phyloP scores from a whole-genome alignment of 1,284 basidiomycete species.

The Leccinum discolor region DNA sequence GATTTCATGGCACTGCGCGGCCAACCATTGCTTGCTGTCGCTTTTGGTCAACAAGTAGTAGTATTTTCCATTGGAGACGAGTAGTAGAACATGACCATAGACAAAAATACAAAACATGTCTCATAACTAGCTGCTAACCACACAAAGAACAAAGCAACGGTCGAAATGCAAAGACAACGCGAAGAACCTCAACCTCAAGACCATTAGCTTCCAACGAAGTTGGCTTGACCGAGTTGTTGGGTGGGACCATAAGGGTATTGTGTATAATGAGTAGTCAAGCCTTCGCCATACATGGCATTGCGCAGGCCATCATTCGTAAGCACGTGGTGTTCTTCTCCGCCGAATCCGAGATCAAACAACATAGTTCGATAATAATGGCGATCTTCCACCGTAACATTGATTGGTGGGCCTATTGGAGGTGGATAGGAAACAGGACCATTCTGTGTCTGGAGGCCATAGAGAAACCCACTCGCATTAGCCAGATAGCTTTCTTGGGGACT shows the following conservation, averaged over 20 bases:
- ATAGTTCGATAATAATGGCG: slow-evolving; percentile 70
- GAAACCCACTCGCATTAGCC: slow-evolving; percentile 11
- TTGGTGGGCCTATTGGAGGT: slow-evolving; percentile 13
- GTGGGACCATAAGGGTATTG: slow-evolving; percentile 33
- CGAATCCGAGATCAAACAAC: slow-evolving; percentile 68
- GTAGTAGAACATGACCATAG: slow-evolving; percentile 6
- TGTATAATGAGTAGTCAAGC: slow-evolving; percentile 28
- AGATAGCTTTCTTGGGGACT: slow-evolving; percentile 23
- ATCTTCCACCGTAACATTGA: slow-evolving; percentile 45
- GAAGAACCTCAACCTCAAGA: not conserved
- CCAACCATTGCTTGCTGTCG: slow-evolving; percentile 65
- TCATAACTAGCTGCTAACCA: slow-evolving; percentile 15
- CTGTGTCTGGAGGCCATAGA: slow-evolving; percentile 19
- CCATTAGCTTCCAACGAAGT: slow-evolving; percentile 25
- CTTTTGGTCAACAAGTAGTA: slow-evolving; percentile 56
- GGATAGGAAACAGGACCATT: slow-evolving; percentile 18
- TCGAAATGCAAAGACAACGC: not conserved
- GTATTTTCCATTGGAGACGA: slow-evolving; percentile 55
- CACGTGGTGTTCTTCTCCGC: slow-evolving; percentile 40
- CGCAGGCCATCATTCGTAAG: slow-evolving; percentile 25
- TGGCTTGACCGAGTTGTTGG: slow-evolving; percentile 24
- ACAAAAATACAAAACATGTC: slow-evolving; percentile 20
- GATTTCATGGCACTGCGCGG: slow-evolving; percentile 65
- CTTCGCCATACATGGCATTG: slow-evolving; percentile 25
- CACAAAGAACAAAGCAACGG: slow-evolving; percentile 5